phyloP scores from a whole-genome alignment of 495 filamentous ascomycete genomes.

The Neurospora sp. region DNA sequence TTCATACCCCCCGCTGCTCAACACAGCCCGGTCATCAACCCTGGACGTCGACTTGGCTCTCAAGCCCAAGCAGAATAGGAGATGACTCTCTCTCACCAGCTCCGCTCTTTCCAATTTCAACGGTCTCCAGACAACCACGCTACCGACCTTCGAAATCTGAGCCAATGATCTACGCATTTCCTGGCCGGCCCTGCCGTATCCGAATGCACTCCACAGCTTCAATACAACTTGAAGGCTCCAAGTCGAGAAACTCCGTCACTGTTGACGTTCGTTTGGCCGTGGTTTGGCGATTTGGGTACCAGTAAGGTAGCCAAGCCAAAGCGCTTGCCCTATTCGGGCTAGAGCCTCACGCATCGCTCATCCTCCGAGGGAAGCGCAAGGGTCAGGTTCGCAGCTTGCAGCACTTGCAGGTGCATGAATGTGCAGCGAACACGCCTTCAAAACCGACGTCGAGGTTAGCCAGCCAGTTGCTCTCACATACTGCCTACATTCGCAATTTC shows the following conservation, averaged over 20 bases:
- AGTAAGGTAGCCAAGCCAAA: neutral
- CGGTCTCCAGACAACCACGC: neutral
- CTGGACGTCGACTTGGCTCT: neutral
- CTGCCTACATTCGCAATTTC: neutral
- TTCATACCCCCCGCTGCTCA: neutral
- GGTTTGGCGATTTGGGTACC: neutral
- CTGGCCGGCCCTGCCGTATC: neutral
- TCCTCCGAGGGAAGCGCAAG: neutral
- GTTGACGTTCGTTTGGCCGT: neutral
- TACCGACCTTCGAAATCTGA: neutral
- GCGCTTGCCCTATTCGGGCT: neutral
- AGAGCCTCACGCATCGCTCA: neutral
- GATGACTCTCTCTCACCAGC: neutral
- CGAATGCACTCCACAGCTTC: neutral
- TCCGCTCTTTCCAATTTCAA: neutral
- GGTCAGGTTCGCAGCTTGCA: neutral
- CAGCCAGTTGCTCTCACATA: neutral
- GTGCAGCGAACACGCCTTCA: neutral
- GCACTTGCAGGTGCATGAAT: neutral
- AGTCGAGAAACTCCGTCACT: neutral
- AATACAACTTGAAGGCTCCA: neutral
- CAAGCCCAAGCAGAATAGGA: neutral
- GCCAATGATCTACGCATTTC: neutral
- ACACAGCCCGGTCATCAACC: neutral
- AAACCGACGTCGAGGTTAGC: neutral